A percentile compares a stretch with the other conserved stretches of the same genome.
Evolutionary conservation across 2,329 filamentous ascomycete species (phyloP).

Genomic region (Penicillium fuscoglaucum): DNA sequence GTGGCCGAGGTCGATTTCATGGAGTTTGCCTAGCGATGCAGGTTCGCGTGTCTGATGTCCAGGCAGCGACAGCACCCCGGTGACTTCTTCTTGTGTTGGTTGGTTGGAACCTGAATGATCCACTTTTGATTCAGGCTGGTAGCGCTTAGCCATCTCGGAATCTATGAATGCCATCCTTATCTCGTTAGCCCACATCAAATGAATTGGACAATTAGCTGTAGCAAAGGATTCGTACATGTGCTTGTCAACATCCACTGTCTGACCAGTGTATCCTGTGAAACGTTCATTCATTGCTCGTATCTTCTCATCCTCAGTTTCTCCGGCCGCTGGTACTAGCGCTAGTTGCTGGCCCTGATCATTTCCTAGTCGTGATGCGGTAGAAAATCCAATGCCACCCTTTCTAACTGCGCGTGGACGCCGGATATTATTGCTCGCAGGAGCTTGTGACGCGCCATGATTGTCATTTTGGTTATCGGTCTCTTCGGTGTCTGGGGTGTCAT

Average conservation of each 20-base stretch:
- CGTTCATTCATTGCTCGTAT: constrained; percentile 49
- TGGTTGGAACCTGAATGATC: constrained; percentile 17
- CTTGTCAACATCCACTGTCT: constrained; percentile 58
- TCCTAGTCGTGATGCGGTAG: constrained; percentile 32
- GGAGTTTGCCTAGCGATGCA: constrained; percentile 56
- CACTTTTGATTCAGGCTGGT: constrained; percentile 25
- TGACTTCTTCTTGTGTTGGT: constrained; percentile 11
- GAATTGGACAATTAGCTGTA: constrained; percentile 1
- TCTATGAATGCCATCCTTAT: constrained; percentile 69
- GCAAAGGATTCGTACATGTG: constrained; percentile 59
- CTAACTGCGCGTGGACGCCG: constrained; percentile 41
- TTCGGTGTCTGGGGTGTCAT: constrained; percentile 15
- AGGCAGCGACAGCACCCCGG: constrained; percentile 18
- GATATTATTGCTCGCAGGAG: background rate
- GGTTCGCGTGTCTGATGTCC: constrained; percentile 45
- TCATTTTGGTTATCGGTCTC: constrained; percentile 20
- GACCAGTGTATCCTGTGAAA: constrained; percentile 61
- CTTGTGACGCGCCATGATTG: constrained; percentile 11
- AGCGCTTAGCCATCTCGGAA: constrained; percentile 61
- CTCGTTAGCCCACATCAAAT: constrained; percentile 53
- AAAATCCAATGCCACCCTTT: constrained; percentile 50
- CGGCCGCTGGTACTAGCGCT: constrained; percentile 26
- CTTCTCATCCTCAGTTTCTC: constrained; percentile 37
- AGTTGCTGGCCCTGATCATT: constrained; percentile 26
- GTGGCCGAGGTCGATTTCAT: constrained; percentile 58